Conservation (phyloP, 169 alveolate species). For the Eimeria maxima region DNA sequence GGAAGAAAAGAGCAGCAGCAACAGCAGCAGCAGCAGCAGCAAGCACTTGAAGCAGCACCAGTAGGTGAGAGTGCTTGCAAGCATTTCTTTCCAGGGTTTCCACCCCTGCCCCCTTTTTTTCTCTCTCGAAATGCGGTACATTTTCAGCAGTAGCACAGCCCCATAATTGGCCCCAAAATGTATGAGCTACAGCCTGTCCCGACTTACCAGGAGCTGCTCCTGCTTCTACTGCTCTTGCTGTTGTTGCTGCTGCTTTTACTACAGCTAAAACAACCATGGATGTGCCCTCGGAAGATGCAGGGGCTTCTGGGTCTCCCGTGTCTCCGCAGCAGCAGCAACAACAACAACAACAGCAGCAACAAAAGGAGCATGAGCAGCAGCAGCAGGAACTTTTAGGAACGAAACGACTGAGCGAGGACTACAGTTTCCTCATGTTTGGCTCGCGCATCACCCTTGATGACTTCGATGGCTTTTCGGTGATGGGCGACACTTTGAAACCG, state of each 20-base stretch:
- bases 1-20: background rate
- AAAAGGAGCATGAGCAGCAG: background rate
- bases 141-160: background rate
- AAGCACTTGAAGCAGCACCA: background rate
- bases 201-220: too few relatives aligned
- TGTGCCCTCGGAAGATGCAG: background rate
- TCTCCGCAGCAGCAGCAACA: background rate
- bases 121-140: background rate
- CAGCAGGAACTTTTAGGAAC: background rate
- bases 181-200: too few relatives aligned
- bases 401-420: constrained; percentile 11
- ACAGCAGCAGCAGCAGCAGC: constrained; percentile 24
- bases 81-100: background rate
- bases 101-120: background rate
- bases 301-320: background rate
- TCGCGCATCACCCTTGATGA: constrained; percentile 16
- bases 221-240: background rate
- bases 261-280: background rate
- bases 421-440: constrained; percentile 26
- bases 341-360: background rate
- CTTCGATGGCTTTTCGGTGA: background rate
- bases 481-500: background rate
- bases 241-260: background rate
- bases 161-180: background rate
- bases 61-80: constrained; percentile 24